Conservation (phyloP, 2,329 filamentous ascomycete species). For the Aspergillus arachidicola region DNA sequence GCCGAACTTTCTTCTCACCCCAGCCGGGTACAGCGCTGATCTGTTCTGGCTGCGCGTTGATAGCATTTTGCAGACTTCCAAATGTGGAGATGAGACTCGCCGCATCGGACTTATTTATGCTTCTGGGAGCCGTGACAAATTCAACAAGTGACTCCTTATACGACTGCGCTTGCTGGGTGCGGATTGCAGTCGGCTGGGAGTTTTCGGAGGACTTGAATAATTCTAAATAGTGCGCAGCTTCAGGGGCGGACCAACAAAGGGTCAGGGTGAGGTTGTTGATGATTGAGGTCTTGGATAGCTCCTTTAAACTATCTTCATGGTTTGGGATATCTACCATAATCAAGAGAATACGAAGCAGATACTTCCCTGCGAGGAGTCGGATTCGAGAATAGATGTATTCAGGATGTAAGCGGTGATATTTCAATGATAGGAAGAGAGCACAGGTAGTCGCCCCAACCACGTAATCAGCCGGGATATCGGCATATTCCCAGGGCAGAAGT, state of each 20-base stretch:
- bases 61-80: slow-evolving; percentile 80
- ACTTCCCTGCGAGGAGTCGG: slow-evolving; percentile 78
- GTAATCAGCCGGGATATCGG: slow-evolving; percentile 94
- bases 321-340: slow-evolving; percentile 94
- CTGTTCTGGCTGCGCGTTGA: slow-evolving; percentile 87
- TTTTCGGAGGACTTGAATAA: slow-evolving; percentile 94
- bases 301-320: slow-evolving; percentile 85
- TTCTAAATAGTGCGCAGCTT: slow-evolving; percentile 91
- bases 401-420: slow-evolving; percentile 95
- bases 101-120: slow-evolving; percentile 93
- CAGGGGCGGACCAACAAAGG: slow-evolving; percentile 90
- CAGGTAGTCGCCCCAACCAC: slow-evolving; percentile 85
- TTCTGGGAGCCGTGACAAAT: slow-evolving; percentile 86
- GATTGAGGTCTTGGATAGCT: slow-evolving; percentile 87
- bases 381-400: slow-evolving; percentile 98
- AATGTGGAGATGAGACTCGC: slow-evolving; percentile 89
- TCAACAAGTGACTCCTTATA: slow-evolving; percentile 88
- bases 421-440: slow-evolving; percentile 88
- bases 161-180: slow-evolving; percentile 77
- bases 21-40: slow-evolving; percentile 83
- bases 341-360: slow-evolving; percentile 81
- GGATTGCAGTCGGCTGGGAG: slow-evolving; percentile 78
- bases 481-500: slow-evolving; percentile 91
- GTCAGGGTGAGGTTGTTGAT: slow-evolving; percentile 92
- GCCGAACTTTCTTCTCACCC: slow-evolving; percentile 92